Base-by-base conservation (phyloP, 2,329 filamentous ascomycete genomes). In the Phoma sp. region DNA sequence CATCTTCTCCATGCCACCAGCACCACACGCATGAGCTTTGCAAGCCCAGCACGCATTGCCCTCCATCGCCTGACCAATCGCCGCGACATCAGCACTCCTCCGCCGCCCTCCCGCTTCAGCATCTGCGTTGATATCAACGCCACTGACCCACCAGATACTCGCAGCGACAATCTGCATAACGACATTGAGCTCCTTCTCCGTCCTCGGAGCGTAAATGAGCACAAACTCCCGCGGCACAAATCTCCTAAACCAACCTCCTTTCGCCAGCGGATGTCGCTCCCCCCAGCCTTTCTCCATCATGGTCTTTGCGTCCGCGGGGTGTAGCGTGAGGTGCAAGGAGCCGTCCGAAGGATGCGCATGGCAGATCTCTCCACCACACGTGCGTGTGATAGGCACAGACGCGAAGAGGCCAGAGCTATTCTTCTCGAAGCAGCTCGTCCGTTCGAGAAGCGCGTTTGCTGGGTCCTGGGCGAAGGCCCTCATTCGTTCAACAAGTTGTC, bases 281-380 rank as follows among this genome's bases (percentile, higher is more conserved):
- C 89, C 92, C 91, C 92, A 96, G 1, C 91, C 90, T 57, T 85
- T 86, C 61, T 87, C 83, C 20, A 96, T 76, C 15, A 95, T 83
- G 45, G 88, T 79, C 64, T 81, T 84, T 45, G 89, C 90, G 69
- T 96, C 92, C 34, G 88, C 84, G 0, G 91, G 90, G 67, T 95
- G 91, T 46, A 96, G 80, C 42, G 86, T 90, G 76, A 95, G 80
- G 74, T 96, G 92, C 82, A 95, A 80, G 3, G 86, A 89, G 56
- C 88, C 84, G 61, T 95, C 91, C 20, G 83, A 87, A 42, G 87
- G 84, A 74, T 96, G 92, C 10, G 91, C 85, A 72, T 96, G 92
- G 65, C 86, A 89, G 36, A 96, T 84, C 75, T 96, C 92, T n/a
- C 91, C 91, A 62, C 88, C 84, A 64, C 88, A 91, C 10, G 86